Evolutionary conservation across 305 asterid genomes (phyloP).

Genomic region (Fraxinus paxiana): DNA sequence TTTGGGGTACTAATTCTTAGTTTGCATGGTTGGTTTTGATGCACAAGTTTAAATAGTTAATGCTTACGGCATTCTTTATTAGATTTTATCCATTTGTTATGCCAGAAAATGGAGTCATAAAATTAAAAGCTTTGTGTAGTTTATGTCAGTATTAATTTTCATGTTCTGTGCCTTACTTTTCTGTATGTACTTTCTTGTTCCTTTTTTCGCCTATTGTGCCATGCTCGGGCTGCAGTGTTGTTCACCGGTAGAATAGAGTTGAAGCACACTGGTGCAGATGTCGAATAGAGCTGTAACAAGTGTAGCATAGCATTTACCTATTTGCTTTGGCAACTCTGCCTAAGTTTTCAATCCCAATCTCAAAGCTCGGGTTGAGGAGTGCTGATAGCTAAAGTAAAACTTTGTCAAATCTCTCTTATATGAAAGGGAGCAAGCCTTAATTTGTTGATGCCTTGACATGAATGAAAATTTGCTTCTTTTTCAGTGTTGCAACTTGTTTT

Average conservation of each 20-base stretch:
- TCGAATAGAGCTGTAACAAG: neutral
- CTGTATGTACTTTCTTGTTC: neutral
- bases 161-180: neutral
- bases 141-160: too few relatives aligned
- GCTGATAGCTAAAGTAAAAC: neutral
- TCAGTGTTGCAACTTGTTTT: neutral
- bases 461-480: neutral
- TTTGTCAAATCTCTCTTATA: neutral
- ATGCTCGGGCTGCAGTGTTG: neutral
- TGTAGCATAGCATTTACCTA: neutral
- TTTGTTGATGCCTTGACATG: neutral
- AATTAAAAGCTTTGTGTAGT: too few relatives aligned
- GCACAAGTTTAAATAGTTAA: too few relatives aligned
- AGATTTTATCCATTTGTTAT: too few relatives aligned
- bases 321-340: neutral
- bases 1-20: too few relatives aligned
- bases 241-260: neutral
- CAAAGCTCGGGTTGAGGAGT: neutral
- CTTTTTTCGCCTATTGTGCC: neutral
- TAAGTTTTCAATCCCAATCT: neutral
- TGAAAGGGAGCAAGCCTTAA: neutral
- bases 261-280: neutral
- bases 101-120: too few relatives aligned
- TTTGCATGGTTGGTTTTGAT: too few relatives aligned
- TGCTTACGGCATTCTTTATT: too few relatives aligned